Conservation (phyloP, 768 basidiomycete genomes). For the Phanerochaete sordida region DNA sequence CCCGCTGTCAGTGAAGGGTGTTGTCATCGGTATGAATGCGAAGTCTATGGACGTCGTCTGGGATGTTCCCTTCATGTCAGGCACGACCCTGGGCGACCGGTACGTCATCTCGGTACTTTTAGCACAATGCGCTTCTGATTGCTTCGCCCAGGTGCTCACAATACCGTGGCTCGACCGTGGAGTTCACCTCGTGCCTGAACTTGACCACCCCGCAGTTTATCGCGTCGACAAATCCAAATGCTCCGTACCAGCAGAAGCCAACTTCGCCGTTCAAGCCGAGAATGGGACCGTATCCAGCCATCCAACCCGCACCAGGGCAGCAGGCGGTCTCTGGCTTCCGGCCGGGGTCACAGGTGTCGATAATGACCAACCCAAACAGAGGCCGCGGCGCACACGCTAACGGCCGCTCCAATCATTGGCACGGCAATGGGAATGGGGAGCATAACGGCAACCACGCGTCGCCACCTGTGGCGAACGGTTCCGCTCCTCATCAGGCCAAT, state of each 20-base stretch:
- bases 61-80: constrained; percentile 95
- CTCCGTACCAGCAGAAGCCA: constrained; percentile 41
- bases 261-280: constrained; percentile 61
- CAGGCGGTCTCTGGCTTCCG: constrained; percentile 61
- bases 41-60: constrained; percentile 94
- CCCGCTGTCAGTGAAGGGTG: constrained; percentile 87
- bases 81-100: constrained; percentile 82
- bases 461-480: neutral
- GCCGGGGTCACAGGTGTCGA: constrained; percentile 54
- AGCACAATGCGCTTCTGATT: neutral
- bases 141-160: constrained; percentile 67
- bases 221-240: constrained; percentile 64
- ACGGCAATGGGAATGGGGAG: neutral
- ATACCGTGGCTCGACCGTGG: constrained; percentile 87
- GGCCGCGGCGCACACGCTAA: constrained; percentile 31
- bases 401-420: neutral
- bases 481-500: neutral
- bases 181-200: constrained; percentile 88
- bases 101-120: constrained; percentile 27
- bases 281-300: constrained; percentile 59
- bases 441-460: neutral
- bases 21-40: constrained; percentile 84
- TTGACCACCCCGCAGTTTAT: constrained; percentile 83
- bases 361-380: constrained; percentile 77
- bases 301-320: constrained; percentile 55